Evolutionary conservation across 2,329 filamentous ascomycete genomes (phyloP), one percentile per base, ranked within the genome.

Genomic region (Chrysosporium queenslandicum): DNA sequence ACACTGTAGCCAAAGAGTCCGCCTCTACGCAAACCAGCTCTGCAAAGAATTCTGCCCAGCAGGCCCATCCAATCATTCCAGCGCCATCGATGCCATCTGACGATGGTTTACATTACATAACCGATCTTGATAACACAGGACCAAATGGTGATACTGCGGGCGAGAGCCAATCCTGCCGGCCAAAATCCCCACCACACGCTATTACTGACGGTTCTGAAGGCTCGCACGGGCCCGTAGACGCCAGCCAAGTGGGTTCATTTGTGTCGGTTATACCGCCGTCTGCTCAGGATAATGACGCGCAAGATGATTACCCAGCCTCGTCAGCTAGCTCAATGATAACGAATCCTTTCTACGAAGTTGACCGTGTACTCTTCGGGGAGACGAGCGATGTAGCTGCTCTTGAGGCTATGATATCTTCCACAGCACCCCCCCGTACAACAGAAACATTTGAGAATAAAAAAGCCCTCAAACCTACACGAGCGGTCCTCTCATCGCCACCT

Each of bases 331-430:
- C 59, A 4, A 53, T 52, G 12, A 60, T 67, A 6, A 60, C 60
- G 2, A 66, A 67, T 53, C 65, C 66, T 5, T 67, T 67, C 47
- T 65, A 62, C 46, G 59, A 66, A 37, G n/a, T 42, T 20, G 53
- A 51, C 25, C 40, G 45, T 36, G 18, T 46, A 16, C 30, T 50
- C 4, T 50, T 46, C 11, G 27, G 37, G n/a, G 41, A 51, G 11
- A 40, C n/a, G 14, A 32, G 37, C 37, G 36, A 46, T 14, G n/a
- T 3, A 18, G 32, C 40, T 11, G 14, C 34, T 18, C 37, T 47
- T 2, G 47, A 54, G 8, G 34, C 29, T 7, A 46, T 54, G 18
- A 27, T 55, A 32, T 23, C 53, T 7, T 52, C 50, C 36, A 52
- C 50, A 1, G 50, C 43, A 3, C 50, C 43, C 6, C 21, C 50